phyloP scores from a whole-genome alignment of 768 basidiomycete genomes.

The Lentinula boryana region DNA sequence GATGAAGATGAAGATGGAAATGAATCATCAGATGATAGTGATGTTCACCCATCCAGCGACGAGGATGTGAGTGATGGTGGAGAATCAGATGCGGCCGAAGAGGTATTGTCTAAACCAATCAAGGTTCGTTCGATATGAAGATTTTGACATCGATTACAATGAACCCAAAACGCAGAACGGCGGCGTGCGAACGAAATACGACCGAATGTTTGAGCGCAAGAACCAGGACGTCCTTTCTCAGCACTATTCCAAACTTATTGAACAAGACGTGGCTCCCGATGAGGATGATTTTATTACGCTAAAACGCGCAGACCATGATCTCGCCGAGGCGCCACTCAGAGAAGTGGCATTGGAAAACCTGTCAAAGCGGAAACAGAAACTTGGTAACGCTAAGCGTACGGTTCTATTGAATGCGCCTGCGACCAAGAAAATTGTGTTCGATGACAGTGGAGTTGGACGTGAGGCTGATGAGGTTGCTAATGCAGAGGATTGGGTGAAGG shows the following conservation, averaged over 20 bases:
- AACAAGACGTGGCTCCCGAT: slow-evolving; percentile 46
- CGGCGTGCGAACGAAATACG: slow-evolving; percentile 85
- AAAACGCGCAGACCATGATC: slow-evolving; percentile 84
- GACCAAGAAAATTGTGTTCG: slow-evolving; percentile 79
- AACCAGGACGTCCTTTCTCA: slow-evolving; percentile 89
- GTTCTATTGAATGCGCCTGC: slow-evolving; percentile 53
- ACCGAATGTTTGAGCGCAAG: slow-evolving; percentile 95
- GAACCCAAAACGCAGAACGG: slow-evolving; percentile 20
- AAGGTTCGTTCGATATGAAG: slow-evolving; percentile 30
- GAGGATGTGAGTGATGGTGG: slow-evolving; percentile 18
- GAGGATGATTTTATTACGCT: slow-evolving; percentile 85
- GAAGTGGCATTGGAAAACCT: slow-evolving; percentile 39
- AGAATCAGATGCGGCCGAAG: background rate
- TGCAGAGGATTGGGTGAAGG: slow-evolving; percentile 63
- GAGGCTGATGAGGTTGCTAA: slow-evolving; percentile 80
- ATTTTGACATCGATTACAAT: background rate
- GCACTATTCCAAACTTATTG: slow-evolving; percentile 86
- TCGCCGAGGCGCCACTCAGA: slow-evolving; percentile 28
- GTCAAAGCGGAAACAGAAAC: slow-evolving; percentile 85
- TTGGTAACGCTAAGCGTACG: slow-evolving; percentile 68
- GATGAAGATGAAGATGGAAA: slow-evolving; percentile 25
- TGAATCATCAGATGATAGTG: slow-evolving; percentile 19
- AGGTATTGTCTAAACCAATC: slow-evolving; percentile 18
- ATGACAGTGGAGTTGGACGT: slow-evolving; percentile 79
- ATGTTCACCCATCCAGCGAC: slow-evolving; percentile 15